phyloP scores from a whole-genome alignment of 805 yeast genomes.

The Millerozyma acaciae region DNA sequence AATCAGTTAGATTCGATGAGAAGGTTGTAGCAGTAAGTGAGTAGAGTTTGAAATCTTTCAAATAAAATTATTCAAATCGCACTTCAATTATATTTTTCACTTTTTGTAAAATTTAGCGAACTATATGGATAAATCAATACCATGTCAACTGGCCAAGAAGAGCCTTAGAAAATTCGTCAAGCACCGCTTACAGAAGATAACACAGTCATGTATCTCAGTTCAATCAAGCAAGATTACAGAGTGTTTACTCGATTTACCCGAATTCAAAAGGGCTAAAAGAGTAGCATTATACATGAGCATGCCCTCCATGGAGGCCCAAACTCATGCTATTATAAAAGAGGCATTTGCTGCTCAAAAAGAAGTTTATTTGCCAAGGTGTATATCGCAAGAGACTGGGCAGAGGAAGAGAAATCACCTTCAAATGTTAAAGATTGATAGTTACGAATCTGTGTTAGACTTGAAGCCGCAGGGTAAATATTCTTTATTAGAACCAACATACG shows the following conservation, averaged over 20 bases:
- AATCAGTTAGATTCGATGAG: constrained; percentile 64
- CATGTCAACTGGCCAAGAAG: constrained; percentile 13
- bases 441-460: constrained; percentile 42
- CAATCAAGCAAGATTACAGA: constrained; percentile 25
- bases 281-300: constrained; percentile 75
- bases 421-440: constrained; percentile 49
- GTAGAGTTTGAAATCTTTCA: background rate
- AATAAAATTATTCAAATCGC: too few relatives aligned
- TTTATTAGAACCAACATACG: constrained; percentile 60
- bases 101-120: background rate
- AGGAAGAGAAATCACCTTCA: constrained; percentile 42
- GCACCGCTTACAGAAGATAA: constrained; percentile 12
- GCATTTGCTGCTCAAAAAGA: constrained; percentile 49
- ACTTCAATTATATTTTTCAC: background rate
- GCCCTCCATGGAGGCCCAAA: constrained; percentile 67
- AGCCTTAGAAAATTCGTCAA: constrained; percentile 25
- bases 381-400: constrained; percentile 22
- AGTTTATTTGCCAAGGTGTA: constrained; percentile 59
- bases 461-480: constrained; percentile 66
- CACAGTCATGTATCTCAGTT: constrained; percentile 10
- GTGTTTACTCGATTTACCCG: constrained; percentile 20
- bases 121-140: background rate
- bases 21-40: constrained; percentile 47
- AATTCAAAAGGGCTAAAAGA: constrained; percentile 41
- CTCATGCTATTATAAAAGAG: constrained; percentile 47